Evolutionary conservation across 1,284 basidiomycete species (phyloP), one percentile per base, ranked within the genome.

Genomic region (Bjerkandera adusta): DNA sequence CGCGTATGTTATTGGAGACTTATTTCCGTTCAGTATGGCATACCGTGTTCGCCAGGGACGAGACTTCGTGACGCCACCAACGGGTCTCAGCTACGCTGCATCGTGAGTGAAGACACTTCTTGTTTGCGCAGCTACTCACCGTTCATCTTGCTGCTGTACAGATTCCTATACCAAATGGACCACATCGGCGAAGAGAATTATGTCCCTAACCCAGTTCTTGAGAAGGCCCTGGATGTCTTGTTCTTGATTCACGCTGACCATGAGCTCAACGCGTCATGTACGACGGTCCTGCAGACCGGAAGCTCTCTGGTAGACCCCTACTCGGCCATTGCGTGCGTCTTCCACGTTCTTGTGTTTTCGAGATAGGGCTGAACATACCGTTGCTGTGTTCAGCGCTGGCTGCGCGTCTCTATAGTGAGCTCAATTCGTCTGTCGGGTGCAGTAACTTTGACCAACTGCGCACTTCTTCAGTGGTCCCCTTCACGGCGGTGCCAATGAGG

Each of bases 231-330:
- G 40, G 92, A 94, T 60, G 79, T 85, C 13, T 69, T 94, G 20
- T 94, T 94, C 73, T 72, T 94, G 48, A 70, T 93, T 15, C 91
- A 94, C 59, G 91, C 91, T 0, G 92, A 94, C 61, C 90, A 92
- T 60, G 90, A 93, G 60, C 68, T 93, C 55, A 94, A 94, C 54
- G 89, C 88, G 13, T 86, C 82, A 2, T 81, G 85, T 36, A 91
- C 90, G 1, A 90, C 90, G 0, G 86, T 90, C 15, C 69, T 92
- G 43, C 91, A 92, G 60, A 89, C 88, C 0, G 89, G 80, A n/a
- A 89, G 85, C 51, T 90, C 90, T 4, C 73, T 94, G 21, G 90
- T 91, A 2, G 90, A 93, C 57, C 91, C 92, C 0, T 94, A 88
- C 63, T 88, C 84, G 43, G 91, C 89, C 3, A 79, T 94, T 45